A percentile compares a stretch with the other conserved stretches of the same genome.
Evolutionary conservation across 2,329 filamentous ascomycete species (phyloP).

Genomic region (Talaromyces sp.): DNA sequence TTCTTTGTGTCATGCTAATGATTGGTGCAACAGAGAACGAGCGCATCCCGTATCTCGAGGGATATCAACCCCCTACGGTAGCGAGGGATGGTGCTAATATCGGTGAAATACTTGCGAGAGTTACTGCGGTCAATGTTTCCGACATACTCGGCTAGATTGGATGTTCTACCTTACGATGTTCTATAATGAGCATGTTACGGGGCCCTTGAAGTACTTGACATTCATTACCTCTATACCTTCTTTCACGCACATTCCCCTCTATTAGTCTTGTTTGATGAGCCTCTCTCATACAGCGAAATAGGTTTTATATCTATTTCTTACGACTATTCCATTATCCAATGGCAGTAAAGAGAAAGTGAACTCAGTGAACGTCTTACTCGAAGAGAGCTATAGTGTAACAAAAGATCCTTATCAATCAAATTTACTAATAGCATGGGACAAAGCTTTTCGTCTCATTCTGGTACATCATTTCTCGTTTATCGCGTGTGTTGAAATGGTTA

Average conservation of each 20-base stretch:
- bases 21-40: slow-evolving; percentile 1
- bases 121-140: slow-evolving; percentile 8
- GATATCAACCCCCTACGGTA: slow-evolving; percentile 7
- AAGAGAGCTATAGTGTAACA: background rate
- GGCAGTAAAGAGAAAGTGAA: background rate
- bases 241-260: background rate
- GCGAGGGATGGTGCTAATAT: background rate
- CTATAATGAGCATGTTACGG: background rate
- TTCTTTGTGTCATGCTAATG: background rate
- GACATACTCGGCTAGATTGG: background rate
- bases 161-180: background rate
- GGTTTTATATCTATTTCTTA: background rate
- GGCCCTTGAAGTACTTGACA: background rate
- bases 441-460: background rate
- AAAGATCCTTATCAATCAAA: background rate
- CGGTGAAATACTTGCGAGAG: background rate
- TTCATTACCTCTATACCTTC: background rate
- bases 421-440: background rate
- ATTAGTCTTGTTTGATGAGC: background rate
- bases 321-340: background rate
- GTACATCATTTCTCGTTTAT: background rate
- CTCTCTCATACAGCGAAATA: background rate
- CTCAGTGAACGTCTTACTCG: background rate
- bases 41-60: slow-evolving; percentile 15
- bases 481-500: background rate